A percentile compares a stretch with the other conserved stretches of the same genome.
phyloP scores from a whole-genome alignment of 2,329 filamentous ascomycete genomes.

The Neophaeococcomyces mojaviensis region DNA sequence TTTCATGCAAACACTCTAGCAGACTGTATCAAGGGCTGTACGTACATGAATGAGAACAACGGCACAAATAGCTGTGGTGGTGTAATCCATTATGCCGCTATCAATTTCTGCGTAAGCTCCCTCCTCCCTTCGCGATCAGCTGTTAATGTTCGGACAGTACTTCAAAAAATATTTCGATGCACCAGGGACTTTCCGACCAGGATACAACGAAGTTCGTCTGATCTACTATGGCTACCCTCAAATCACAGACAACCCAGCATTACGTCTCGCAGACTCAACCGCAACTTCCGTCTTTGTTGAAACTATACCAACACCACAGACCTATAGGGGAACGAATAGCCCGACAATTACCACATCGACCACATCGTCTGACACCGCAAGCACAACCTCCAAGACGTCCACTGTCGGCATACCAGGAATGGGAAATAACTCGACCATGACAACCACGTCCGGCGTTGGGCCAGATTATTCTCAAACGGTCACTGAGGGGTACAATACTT shows the following conservation, averaged over 20 bases:
- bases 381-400: conserved; percentile 45
- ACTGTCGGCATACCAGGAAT: conserved; percentile 1
- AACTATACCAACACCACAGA: conserved; percentile 14
- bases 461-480: conserved; percentile 4
- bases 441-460: background rate
- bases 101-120: background rate
- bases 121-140: background rate
- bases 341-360: conserved; percentile 9
- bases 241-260: conserved; percentile 16
- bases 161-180: conserved; percentile 15
- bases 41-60: conserved; percentile 17
- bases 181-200: conserved; percentile 5
- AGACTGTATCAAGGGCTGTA: conserved; percentile 18
- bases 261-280: conserved; percentile 8
- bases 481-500: background rate
- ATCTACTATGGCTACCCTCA: conserved; percentile 20
- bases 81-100: conserved; percentile 11
- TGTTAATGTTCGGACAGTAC: conserved; percentile 13
- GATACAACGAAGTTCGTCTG: conserved; percentile 14
- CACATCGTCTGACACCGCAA: conserved; percentile 55
- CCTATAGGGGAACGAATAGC: conserved; percentile 11
- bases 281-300: conserved; percentile 11
- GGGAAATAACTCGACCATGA: background rate
- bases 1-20: conserved; percentile 16
- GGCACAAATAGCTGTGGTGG: conserved; percentile 15